phyloP scores from a whole-genome alignment of 495 filamentous ascomycete species.

The Chaetomium tenue region DNA sequence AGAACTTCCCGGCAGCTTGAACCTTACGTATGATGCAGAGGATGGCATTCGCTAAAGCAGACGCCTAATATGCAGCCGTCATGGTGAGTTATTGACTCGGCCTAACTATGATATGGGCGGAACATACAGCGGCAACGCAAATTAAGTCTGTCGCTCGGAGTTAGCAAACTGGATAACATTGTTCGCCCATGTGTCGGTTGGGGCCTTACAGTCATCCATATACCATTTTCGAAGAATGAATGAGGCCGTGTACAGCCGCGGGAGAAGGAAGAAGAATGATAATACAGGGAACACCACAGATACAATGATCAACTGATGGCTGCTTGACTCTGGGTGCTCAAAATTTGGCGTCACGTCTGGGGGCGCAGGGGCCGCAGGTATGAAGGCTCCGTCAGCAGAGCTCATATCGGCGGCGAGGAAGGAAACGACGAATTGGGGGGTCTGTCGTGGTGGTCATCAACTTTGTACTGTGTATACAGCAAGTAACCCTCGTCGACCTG shows the following conservation, averaged over 20 bases:
- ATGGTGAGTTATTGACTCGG: neutral
- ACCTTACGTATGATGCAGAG: conserved; percentile 15
- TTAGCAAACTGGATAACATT: conserved; percentile 1
- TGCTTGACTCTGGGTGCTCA: conserved; percentile 29
- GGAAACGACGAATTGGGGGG: neutral
- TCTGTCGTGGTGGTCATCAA: neutral
- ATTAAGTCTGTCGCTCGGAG: conserved; percentile 15
- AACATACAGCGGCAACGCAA: conserved; percentile 6
- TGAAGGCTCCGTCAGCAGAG: neutral
- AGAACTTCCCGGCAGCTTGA: neutral
- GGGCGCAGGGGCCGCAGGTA: conserved; percentile 14
- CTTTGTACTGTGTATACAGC: too few species aligned
- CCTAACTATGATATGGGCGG: neutral
- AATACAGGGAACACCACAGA: conserved; percentile 26
- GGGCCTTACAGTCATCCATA: conserved; percentile 31
- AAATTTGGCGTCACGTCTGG: conserved; percentile 33
- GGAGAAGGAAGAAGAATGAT: conserved; percentile 18
- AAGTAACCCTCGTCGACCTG: neutral
- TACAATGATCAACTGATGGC: conserved; percentile 22
- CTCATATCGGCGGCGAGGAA: neutral
- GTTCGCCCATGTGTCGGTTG: neutral
- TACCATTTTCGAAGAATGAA: conserved; percentile 30
- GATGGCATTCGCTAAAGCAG: conserved; percentile 12
- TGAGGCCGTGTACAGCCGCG: conserved; percentile 27
- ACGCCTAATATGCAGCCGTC: neutral